Percentiles rank a stretch among this genome's conserved stretches.
These are phyloP conservation scores for Globisporangium recalcitrans DNA, from an alignment of 352 stramenopile genomes.

Conservation along the genomic window DNA sequence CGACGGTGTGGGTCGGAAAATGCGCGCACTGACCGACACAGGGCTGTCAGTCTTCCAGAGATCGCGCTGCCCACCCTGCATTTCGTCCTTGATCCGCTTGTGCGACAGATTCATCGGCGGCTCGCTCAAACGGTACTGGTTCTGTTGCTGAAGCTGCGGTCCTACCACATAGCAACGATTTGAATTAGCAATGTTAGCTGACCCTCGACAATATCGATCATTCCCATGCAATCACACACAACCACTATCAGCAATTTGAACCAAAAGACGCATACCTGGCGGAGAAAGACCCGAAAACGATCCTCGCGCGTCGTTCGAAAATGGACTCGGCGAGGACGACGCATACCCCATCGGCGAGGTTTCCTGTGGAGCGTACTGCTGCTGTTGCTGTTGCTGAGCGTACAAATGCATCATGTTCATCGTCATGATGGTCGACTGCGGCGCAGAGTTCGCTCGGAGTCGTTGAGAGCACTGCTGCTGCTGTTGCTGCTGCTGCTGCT, in stretches of 20 bases:
- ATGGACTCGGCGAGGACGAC: conserved; percentile 1
- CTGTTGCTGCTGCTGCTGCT: conserved; percentile 24
- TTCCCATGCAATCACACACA: too few species aligned
- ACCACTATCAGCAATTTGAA: background rate
- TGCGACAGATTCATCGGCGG: conserved; percentile 37
- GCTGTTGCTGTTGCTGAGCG: conserved; percentile 5
- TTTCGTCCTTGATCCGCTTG: conserved; percentile 53
- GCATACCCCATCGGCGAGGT: conserved; percentile 9
- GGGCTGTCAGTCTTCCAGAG: conserved; percentile 61
- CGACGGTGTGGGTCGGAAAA: conserved; percentile 36
- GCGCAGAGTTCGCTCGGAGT: conserved; percentile 8
- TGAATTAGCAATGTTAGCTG: too few species aligned
- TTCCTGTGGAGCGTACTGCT: conserved; percentile 12
- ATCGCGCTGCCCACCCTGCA: conserved; percentile 45
- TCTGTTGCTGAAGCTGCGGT: conserved; percentile 21
- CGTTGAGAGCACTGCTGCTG: background rate
- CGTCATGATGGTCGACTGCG: conserved; percentile 6
- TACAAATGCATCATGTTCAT: conserved; percentile 26
- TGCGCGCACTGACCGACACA: conserved; percentile 53
- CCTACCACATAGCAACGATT: conserved; percentile 10
- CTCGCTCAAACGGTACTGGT: conserved; percentile 31
- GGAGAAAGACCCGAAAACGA: conserved; percentile 11
- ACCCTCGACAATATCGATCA: background rate
- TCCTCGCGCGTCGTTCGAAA: conserved; percentile 10
- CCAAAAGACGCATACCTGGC: conserved; percentile 13